Base-by-base conservation (phyloP, 169 alveolate genomes). In the Eimeria sp. region DNA sequence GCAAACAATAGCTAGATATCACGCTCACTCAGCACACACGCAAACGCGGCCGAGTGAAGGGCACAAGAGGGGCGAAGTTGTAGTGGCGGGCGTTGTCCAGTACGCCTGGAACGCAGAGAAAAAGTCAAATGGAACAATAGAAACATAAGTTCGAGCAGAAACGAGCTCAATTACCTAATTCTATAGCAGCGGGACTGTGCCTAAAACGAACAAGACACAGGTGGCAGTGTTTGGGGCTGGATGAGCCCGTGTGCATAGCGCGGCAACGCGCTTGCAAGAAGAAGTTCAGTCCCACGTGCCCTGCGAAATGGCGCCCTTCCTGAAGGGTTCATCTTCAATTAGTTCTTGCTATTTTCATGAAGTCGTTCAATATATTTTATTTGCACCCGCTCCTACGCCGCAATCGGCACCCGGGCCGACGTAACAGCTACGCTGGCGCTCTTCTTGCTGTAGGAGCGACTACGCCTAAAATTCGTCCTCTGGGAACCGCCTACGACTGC, bases 171-270 rank as follows among this genome's bases (percentile, higher is more conserved):
- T 20, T 73, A 73, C 83, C 54, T 73, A 73, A 73, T 14, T 40
- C 13, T 73, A 34, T 73, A 73, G 43, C 83, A 73, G 40, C 34
- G 27, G 51, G 83, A 14, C 54, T 18, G 20, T 40, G 57, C 83
- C 51, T 40, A 73, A 73, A 14, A 73, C 83, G 27, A 73, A 73
- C 83, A 73, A 73, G 83, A 73, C 83, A 73, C 83, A 40, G 83
- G 83, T 73, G 83, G 83, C 83, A 73, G 83, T 40, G 54, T 40
- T 73, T 73, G 83, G 83, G 83, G 83, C 83, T 73, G 83, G 83
- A 73, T 30, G 54, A 73, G 83, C 83, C 83, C 83, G 83, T 73
- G 83, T 73, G 83, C 83, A 40, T 73, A 73, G 54, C 83, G 57
- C 54, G 54, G 83, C 51, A 73, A 73, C 83, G 83, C 51, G 80